Evolutionary conservation across 1,284 basidiomycete species (phyloP).

Genomic region (Gomphus bonarii): DNA sequence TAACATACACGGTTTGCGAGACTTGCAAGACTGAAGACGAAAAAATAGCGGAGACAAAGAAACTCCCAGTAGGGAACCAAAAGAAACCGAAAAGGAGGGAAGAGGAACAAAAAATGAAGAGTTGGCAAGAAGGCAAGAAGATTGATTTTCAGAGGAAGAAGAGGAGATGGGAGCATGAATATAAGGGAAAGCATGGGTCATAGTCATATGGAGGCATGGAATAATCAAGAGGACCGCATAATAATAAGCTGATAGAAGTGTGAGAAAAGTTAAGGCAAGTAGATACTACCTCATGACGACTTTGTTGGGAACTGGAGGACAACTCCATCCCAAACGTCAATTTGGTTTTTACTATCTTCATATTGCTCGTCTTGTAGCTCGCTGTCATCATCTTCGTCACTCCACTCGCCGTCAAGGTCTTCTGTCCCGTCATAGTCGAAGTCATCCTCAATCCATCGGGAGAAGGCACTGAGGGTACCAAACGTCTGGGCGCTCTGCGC

Average conservation of each 20-base stretch:
- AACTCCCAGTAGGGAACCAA: no score
- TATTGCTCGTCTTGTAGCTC: not conserved
- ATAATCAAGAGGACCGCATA: not conserved
- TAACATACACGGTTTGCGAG: not conserved
- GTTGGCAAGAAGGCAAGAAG: not conserved
- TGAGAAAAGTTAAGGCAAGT: not conserved
- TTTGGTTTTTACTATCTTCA: not conserved
- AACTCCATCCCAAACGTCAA: not conserved
- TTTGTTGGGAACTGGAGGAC: not conserved
- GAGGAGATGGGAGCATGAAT: not conserved
- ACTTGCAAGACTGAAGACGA: not conserved
- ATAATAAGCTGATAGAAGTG: not conserved
- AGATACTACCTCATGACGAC: not conserved
- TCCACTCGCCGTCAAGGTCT: not conserved
- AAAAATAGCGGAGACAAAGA: not conserved
- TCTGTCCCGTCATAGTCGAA: slow-evolving; percentile 3
- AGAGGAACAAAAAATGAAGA: no score
- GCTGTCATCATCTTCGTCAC: not conserved
- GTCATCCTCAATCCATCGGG: slow-evolving; percentile 8
- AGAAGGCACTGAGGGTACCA: not conserved
- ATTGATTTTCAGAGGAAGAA: not conserved
- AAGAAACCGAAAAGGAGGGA: no score
- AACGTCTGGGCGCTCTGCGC: not conserved
- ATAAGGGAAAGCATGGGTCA: not conserved
- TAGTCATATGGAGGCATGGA: slow-evolving; percentile 1